phyloP scores from a whole-genome alignment of 1,284 basidiomycete genomes.

The Puccinia novopanici region DNA sequence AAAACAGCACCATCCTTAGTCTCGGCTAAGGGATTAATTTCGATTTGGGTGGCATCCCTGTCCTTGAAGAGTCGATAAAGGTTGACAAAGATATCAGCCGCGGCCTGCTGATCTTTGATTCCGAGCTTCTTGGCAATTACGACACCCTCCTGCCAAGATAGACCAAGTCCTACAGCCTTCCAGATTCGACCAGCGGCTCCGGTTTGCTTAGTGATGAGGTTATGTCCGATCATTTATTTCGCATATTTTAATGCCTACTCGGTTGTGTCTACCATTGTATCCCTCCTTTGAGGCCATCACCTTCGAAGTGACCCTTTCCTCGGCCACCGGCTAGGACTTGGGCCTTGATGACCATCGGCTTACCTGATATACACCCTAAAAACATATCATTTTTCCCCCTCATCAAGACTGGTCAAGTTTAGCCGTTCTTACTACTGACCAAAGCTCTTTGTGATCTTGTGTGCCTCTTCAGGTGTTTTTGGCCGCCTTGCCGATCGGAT shows the following conservation, averaged over 20 bases:
- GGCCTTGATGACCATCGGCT: too few relatives aligned
- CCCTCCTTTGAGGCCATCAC: slow-evolving; percentile 89
- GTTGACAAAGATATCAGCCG: too few relatives aligned
- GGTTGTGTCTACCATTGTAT: slow-evolving; percentile 93
- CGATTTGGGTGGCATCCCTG: slow-evolving; percentile 97
- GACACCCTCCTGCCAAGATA: too few relatives aligned
- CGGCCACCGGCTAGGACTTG: slow-evolving; percentile 98
- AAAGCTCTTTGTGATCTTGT: too few relatives aligned
- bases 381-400: not conserved
- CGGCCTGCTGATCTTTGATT: too few relatives aligned
- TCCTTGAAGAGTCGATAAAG: too few relatives aligned
- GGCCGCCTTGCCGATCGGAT: slow-evolving; percentile 89
- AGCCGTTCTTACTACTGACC: slow-evolving; percentile 61
- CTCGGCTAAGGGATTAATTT: slow-evolving; percentile 99
- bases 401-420: not conserved
- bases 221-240: slow-evolving; percentile 88
- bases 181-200: slow-evolving; percentile 83
- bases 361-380: slow-evolving; percentile 4
- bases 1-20: slow-evolving; percentile 88
- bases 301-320: slow-evolving; percentile 94
- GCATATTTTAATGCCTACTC: slow-evolving; percentile 86
- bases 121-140: too few relatives aligned
- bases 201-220: slow-evolving; percentile 98
- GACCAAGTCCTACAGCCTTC: too few relatives aligned
- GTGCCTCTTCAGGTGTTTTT: too few relatives aligned